Evolutionary conservation across 2,329 filamentous ascomycete species (phyloP).

Genomic region (Lachnum nothofagi): DNA sequence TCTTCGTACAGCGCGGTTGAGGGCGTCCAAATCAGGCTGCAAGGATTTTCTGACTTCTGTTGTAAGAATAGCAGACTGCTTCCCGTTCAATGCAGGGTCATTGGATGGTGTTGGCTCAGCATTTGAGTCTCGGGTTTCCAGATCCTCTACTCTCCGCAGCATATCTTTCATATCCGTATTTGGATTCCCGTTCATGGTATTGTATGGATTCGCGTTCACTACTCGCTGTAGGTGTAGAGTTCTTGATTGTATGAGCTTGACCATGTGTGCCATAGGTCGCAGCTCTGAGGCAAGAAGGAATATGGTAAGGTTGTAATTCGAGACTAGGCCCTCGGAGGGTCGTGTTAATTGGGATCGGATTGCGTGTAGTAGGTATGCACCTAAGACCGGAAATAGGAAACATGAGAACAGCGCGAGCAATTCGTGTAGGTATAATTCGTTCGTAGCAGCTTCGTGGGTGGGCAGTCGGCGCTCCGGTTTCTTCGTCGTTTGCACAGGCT

Average conservation of each 20-base stretch:
- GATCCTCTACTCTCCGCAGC: conserved; percentile 58
- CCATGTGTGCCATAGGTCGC: conserved; percentile 72
- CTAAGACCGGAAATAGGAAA: conserved; percentile 70
- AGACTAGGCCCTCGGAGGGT: conserved; percentile 80
- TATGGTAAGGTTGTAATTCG: conserved; percentile 87
- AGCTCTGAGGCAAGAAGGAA: conserved; percentile 85
- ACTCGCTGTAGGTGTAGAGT: conserved; percentile 77
- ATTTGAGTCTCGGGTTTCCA: conserved; percentile 56
- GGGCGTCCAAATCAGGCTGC: conserved; percentile 77
- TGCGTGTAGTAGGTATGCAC: conserved; percentile 77
- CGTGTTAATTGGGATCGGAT: conserved; percentile 76
- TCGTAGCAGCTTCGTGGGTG: conserved; percentile 40
- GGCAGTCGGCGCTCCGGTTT: conserved; percentile 21
- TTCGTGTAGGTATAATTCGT: conserved; percentile 71
- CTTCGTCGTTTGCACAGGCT: conserved; percentile 6
- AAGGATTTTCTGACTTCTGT: conserved; percentile 60
- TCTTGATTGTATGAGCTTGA: conserved; percentile 72
- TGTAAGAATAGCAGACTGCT: conserved; percentile 38
- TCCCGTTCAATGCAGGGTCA: conserved; percentile 34
- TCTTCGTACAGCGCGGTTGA: conserved; percentile 80
- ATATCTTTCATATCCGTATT: conserved; percentile 51
- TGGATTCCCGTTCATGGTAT: conserved; percentile 27
- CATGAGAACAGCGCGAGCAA: conserved; percentile 69
- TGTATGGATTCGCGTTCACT: conserved; percentile 51
- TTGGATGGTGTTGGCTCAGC: conserved; percentile 29